Evolutionary conservation across 306 rosid species (phyloP).

Genomic region (Prunus davidiana): DNA sequence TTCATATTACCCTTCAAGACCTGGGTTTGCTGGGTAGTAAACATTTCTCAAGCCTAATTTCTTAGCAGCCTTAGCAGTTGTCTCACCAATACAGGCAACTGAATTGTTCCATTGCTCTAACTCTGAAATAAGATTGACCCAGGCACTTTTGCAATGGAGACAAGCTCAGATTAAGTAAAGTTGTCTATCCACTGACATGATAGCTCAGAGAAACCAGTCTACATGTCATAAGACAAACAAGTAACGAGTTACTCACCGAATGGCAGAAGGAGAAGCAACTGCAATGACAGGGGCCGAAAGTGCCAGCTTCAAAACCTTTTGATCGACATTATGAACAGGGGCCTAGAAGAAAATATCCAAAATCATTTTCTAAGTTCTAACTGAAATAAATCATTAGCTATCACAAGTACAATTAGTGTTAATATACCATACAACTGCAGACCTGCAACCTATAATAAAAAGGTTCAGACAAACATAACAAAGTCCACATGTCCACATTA

Average conservation of each 20-base stretch:
- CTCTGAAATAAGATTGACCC: constrained; percentile 67
- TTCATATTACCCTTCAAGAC: constrained; percentile 81
- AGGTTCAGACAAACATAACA: constrained; percentile 12
- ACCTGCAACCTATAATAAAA: neutral
- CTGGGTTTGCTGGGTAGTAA: constrained; percentile 71
- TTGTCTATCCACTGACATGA: neutral
- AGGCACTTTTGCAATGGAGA: constrained; percentile 60
- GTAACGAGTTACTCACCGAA: constrained; percentile 47
- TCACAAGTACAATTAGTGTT: neutral
- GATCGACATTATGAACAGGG: constrained; percentile 72
- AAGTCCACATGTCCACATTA: constrained; percentile 1
- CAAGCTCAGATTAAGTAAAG: neutral
- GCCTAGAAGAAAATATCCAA: constrained; percentile 48
- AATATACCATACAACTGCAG: neutral
- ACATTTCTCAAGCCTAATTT: constrained; percentile 77
- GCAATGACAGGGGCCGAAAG: constrained; percentile 79
- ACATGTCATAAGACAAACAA: neutral
- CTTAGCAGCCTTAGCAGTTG: constrained; percentile 78
- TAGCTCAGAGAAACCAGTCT: neutral
- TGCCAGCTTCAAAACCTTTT: constrained; percentile 59
- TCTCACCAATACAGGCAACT: constrained; percentile 96
- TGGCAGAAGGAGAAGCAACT: constrained; percentile 92
- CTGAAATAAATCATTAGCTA: constrained; percentile 6
- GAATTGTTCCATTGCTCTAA: constrained; percentile 57
- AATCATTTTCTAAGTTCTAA: constrained; percentile 16